Base-by-base conservation (phyloP, 2,329 filamentous ascomycete species). In the Nakataea oryzae region DNA sequence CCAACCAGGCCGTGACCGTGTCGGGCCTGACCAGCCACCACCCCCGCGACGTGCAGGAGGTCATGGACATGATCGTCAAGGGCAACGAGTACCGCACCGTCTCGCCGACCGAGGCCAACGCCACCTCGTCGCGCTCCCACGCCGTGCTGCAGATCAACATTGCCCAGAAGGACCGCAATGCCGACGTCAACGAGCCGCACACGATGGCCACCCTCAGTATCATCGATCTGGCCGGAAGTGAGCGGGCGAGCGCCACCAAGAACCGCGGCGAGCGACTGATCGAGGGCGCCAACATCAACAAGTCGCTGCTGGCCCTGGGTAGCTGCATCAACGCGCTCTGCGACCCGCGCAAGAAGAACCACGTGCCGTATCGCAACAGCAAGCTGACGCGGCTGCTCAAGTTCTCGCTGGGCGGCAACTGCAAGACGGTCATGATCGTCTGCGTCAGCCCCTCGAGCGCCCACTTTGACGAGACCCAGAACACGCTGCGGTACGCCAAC, bases 381-480 rank as follows among this genome's bases (percentile, higher is more conserved):
- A 99, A 97, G 71, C 86, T 99, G 62, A 99, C 95, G 0, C 87
- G 95, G 61, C 81, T 99, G 5, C 84, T 99, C 61, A 99, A 99
- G 70, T 99, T 99, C 76, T 96, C 93, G 0, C 84, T 99, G 0
- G 95, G 95, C 32, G 95, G 95, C 3, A 99, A 99, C 74, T 99
- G 95, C 81, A 96, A 93, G 76, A 99, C 95, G 0, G 95, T 99
- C 73, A 99, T 99, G 95, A 97, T 99, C 73, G 95, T 99, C 29
- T 99, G 95, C 70, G 91, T 99, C 61, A 97, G 93, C 68, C 95
- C 95, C 1, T 97, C 92, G 0, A 97, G 95, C 70, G 89, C 90
- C 6, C 95, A 99, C 75, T 99, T 95, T 69, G 95, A 99, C 74
- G 95, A 99, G 76, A 97, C 93, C 0, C 95, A 99, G 70, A 99